Evolutionary conservation across 1,284 basidiomycete genomes (phyloP).

Genomic region (Trametes hirsuta): DNA sequence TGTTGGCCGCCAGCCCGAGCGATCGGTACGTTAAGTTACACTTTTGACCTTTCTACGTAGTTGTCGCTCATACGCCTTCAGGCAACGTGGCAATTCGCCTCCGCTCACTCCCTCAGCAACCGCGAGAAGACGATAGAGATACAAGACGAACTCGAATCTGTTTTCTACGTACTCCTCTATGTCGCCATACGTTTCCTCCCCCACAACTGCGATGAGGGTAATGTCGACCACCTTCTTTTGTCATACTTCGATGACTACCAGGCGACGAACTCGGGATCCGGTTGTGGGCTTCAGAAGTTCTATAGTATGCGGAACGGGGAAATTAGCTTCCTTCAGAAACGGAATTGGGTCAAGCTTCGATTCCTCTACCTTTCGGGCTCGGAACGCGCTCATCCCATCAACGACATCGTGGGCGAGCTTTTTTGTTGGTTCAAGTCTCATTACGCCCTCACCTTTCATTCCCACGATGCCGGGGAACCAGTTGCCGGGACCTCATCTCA

Average conservation of each 20-base stretch:
- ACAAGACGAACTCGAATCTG: slow-evolving; percentile 11
- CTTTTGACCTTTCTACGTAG: not conserved
- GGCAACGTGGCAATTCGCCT: slow-evolving; percentile 15
- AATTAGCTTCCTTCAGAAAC: not conserved
- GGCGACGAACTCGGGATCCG: not conserved
- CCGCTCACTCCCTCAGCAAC: not conserved
- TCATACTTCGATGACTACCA: slow-evolving; percentile 1
- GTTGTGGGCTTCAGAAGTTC: not conserved
- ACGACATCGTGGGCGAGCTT: not conserved
- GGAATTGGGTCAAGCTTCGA: not conserved
- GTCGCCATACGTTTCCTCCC: slow-evolving; percentile 1
- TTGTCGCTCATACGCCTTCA: not conserved
- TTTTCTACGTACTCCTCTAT: slow-evolving; percentile 11
- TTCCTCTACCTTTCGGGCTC: not conserved
- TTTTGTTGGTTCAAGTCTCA: not conserved
- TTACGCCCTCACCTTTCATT: not conserved
- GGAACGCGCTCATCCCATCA: not conserved
- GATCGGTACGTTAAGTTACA: not conserved
- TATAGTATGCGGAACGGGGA: not conserved
- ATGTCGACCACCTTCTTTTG: not conserved
- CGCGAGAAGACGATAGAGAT: not conserved
- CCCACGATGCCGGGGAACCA: not conserved
- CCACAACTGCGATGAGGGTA: not conserved
- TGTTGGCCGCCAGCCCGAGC: slow-evolving; percentile 1
- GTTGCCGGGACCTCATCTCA: not conserved